Base-by-base conservation (phyloP, 768 basidiomycete genomes). In the Lactarius akahatsu region DNA sequence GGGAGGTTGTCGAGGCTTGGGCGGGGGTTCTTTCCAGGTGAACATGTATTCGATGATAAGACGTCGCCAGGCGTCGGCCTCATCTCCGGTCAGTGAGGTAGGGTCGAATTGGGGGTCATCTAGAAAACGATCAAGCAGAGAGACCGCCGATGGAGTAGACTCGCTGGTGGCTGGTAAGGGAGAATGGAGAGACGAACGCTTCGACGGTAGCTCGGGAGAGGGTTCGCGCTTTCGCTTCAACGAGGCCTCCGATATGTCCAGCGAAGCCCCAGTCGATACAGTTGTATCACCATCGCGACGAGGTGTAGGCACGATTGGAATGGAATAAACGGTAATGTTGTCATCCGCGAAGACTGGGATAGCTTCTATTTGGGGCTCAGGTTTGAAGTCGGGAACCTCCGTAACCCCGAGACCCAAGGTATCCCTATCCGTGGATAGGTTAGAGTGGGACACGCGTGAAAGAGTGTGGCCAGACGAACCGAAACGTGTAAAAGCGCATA, bases 401-500 rank as follows among this genome's bases (percentile, higher is more conserved):
- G 74, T 69, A 10, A 81, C 77, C 59, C 78, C 77, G 28, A 90
- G 76, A 16, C 76, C 72, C 52, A 91, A 73, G 4, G 79, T 79
- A 34, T 86, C 82, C 66, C 89, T 88, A 69, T 18, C 13, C 34
- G 61, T 32, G 20, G 15, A 57, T 26, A 58, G 23, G 8, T 18
- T 58, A 45, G 16, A 55, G 36, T 16, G 62, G 15, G 36, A 54
- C 59, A 18, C 41, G 40, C 34, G 41, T 26, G 16, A 43, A 36
- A 10, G 40, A 58, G 57, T 54, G 4, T 61, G 26, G 3, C 8
- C 66, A 38, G 1, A 73, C 79, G 69, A 71, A 92, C 93, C 93
- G 82, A 69, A 78, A 85, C 0, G 85, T 81, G 71, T 87, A 91
- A 40, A 80, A 77, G 11, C 93, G 82, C 83, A 89, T 86, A 3